Evolutionary conservation across 1,284 basidiomycete species (phyloP), one percentile per base, ranked within the genome.

Genomic region (Coniferiporia weirii): DNA sequence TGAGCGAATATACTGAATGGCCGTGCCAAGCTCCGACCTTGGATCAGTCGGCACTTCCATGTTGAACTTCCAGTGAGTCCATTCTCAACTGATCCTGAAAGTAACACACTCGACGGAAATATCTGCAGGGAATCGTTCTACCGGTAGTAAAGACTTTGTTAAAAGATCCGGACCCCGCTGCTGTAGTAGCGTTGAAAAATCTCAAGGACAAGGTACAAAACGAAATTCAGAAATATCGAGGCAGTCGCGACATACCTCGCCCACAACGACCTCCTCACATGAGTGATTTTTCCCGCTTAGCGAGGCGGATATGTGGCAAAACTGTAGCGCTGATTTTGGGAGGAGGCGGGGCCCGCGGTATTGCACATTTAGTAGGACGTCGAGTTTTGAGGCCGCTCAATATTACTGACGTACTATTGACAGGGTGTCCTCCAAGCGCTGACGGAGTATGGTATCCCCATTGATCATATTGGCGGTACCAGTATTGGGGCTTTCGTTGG

Each of bases 281-380:
- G 64, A 95, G 90, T 65, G 96, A 99, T 71, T 98, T 99, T 73
- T 88, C 95, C 12, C 82, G 97, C 43, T 75, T 99, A 43, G 97
- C 96, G 0, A 79, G 96, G 56, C 79, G 95, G 54, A 81, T 99
- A 56, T 97, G 94, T 67, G 96, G 95, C 9, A 92, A 88, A 69
- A 94, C 92, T 12, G 91, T 99, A 60, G 97, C 95, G 1, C 77
- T 99, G 36, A 94, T 99, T 3, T 81, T 99, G 0, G 96, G 96
- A 17, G 96, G 96, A 12, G 97, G 96, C 12, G 96, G 97, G 7
- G 97, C 95, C 5, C 84, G 97, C 56, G 96, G 96, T 32, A 87
- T 98, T 64, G 89, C 95, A 0, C 97, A 99, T 75, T 75, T 99
- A 62, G 93, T 94, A 67, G 68, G 78, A 69, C 43, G 43, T 19